Percentiles rank a stretch among this genome's conserved stretches.
These are phyloP conservation scores for Fraxinus platypoda DNA, from an alignment of 305 asterid genomes.

Conservation along the genomic window DNA sequence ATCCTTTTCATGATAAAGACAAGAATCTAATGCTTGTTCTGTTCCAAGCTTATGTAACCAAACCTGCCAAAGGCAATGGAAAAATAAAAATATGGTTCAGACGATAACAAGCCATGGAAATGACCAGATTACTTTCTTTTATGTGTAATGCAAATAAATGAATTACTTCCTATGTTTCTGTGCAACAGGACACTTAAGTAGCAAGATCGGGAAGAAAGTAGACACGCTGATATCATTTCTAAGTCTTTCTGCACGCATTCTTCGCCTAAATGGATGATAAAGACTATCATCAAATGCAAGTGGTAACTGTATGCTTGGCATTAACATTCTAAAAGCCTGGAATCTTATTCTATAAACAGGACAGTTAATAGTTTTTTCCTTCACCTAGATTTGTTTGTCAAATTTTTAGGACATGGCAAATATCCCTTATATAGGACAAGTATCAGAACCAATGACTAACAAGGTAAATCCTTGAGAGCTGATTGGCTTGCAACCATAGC, in stretches of 20 bases:
- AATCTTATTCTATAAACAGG: background rate
- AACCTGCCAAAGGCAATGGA: slow-evolving; percentile 45
- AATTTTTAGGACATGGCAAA: background rate
- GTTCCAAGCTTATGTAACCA: slow-evolving; percentile 86
- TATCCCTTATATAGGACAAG: background rate
- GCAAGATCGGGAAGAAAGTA: background rate
- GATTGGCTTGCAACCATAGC: background rate
- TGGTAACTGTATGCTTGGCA: background rate
- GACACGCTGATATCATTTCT: background rate
- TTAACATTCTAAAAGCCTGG: background rate
- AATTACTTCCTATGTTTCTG: background rate
- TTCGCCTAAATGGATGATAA: slow-evolving; percentile 1
- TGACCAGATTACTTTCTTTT: background rate
- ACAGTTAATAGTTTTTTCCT: background rate
- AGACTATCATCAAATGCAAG: background rate
- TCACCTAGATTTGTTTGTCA: background rate
- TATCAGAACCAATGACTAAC: background rate
- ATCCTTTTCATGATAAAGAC: slow-evolving; percentile 92
- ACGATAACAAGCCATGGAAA: slow-evolving; percentile 9
- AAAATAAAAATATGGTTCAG: slow-evolving; percentile 21
- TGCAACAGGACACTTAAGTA: background rate
- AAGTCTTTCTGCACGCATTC: background rate
- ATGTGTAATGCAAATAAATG: slow-evolving; percentile 13
- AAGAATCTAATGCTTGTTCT: slow-evolving; percentile 64
- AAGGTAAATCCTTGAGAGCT: background rate